Evolutionary conservation across 768 basidiomycete genomes (phyloP).

Genomic region (Phlegmacium glaucopus): DNA sequence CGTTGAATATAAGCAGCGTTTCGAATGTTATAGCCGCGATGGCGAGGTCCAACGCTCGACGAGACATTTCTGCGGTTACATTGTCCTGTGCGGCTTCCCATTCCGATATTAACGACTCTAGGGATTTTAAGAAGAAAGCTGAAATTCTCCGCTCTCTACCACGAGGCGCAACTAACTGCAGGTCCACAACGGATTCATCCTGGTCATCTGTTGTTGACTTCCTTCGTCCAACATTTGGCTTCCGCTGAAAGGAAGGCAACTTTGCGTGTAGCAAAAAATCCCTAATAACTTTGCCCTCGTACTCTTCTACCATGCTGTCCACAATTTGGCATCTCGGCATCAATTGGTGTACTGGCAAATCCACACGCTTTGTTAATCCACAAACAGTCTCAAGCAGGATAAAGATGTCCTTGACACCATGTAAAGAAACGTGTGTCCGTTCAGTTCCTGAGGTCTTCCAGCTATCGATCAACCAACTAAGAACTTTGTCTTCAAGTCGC

Average conservation of each 20-base stretch:
- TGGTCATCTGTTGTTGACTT: not conserved
- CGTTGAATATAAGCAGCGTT: conserved; percentile 60
- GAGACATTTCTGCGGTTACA: conserved; percentile 59
- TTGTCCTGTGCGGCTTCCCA: conserved; percentile 39
- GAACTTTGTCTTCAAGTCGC: conserved; percentile 82
- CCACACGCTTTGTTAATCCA: conserved; percentile 43
- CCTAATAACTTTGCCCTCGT: conserved; percentile 54
- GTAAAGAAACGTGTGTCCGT: conserved; percentile 43
- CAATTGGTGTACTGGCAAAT: conserved; percentile 43
- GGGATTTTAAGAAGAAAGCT: conserved; percentile 55
- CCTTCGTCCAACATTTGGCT: not conserved
- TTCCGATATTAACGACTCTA: conserved; percentile 47
- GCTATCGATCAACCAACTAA: conserved; percentile 74
- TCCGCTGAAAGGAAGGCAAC: conserved; percentile 41
- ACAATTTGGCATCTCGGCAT: conserved; percentile 72
- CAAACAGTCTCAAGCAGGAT: conserved; percentile 63
- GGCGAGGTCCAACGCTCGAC: conserved; percentile 67
- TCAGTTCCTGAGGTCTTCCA: conserved; percentile 50
- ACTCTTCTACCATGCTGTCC: conserved; percentile 56
- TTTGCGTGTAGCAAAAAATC: conserved; percentile 68
- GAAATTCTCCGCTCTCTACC: conserved; percentile 62
- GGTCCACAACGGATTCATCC: conserved; percentile 2
- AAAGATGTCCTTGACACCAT: conserved; percentile 60
- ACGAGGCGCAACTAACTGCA: conserved; percentile 42
- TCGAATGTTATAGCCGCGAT: conserved; percentile 69